Base-by-base conservation (phyloP, 495 filamentous ascomycete genomes). In the Xylaria sp. region DNA sequence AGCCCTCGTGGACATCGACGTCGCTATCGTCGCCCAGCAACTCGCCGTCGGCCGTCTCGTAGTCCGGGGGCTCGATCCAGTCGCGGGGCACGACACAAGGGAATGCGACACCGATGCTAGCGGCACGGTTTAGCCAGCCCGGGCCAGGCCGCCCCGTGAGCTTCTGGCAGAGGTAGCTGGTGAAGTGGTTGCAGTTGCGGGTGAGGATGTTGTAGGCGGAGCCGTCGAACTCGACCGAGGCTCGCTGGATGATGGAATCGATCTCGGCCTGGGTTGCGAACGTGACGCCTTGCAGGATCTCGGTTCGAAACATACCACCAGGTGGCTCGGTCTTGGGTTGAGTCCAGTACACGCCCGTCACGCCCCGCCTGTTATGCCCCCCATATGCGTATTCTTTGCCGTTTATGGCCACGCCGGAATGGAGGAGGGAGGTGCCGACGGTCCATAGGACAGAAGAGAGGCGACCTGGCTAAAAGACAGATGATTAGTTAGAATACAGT, bases 111-210 rank as follows among this genome's bases (percentile, higher is more conserved):
- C 93, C 93, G 58, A 95, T 91, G 68, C 84, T 88, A 3, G 92
- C 93, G 0, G 93, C 93, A n/a, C 93, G 86, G 77, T 95, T 95
- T 40, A 95, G 77, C 87, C 91, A 95, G 3, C 76, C 80, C 0
- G 93, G 93, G 1, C 89, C 91, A 0, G 87, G 81, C 40, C 85
- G 82, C 4, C 87, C 85, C 3, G 90, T 93, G 52, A 95, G 81
- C 71, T 85, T 83, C 73, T 88, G 79, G 76, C 90, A 92, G 37
- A 95, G 85, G 61, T 90, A 84, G 33, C 85, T 86, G 12, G 93
- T 93, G 79, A 94, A 94, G 75, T 94, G 92, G 74, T 95, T 94
- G 83, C 93, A 95, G 76, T 95, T 95, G 58, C 88, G 87, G 29
- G 89, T 92, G 33, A 95, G 84, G 8, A 95, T 84, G 72, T 93